These are phyloP conservation scores for Jamesozyma piceae DNA, from an alignment of 805 yeast species.

Conservation along the genomic window DNA sequence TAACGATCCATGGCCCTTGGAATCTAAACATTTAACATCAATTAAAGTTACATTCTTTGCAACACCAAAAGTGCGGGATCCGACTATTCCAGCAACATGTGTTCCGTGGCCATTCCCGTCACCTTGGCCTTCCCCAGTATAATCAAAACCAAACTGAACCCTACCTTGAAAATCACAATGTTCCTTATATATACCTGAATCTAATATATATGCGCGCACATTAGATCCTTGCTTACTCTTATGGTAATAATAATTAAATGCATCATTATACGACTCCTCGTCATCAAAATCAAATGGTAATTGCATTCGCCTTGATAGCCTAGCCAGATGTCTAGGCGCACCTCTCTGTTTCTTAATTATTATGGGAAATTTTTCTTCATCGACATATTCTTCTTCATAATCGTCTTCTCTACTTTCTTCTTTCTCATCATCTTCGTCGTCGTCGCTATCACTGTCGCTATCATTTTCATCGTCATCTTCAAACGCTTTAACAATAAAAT, in stretches of 20 bases:
- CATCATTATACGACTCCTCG: conserved; percentile 13
- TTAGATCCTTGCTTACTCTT: conserved; percentile 41
- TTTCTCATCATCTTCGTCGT: conserved; percentile 5
- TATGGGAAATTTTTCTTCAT: conserved; percentile 2
- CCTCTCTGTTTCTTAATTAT: conserved; percentile 27
- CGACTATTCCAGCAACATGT: conserved; percentile 85
- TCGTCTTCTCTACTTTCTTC: conserved; percentile 4
- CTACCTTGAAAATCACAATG: conserved; percentile 60
- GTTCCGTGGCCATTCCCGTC: conserved; percentile 85
- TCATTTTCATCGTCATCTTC: conserved; percentile 25
- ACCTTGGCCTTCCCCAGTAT: conserved; percentile 51
- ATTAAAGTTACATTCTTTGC: conserved; percentile 59
- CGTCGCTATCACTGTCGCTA: conserved; percentile 1
- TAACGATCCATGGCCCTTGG: conserved; percentile 60
- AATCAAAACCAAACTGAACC: conserved; percentile 50
- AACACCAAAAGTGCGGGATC: conserved; percentile 72
- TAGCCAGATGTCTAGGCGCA: conserved; percentile 61
- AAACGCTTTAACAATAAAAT: conserved; percentile 49
- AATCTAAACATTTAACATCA: conserved; percentile 67
- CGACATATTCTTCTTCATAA: conserved; percentile 4
- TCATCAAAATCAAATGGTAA: conserved; percentile 24
- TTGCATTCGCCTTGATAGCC: conserved; percentile 44
- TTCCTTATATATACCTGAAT: conserved; percentile 63
- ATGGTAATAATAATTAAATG: conserved; percentile 42
- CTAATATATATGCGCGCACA: conserved; percentile 69